Evolutionary conservation across 1,139 yeast genomes (phyloP).

Genomic region (Taiozyma sp.): DNA sequence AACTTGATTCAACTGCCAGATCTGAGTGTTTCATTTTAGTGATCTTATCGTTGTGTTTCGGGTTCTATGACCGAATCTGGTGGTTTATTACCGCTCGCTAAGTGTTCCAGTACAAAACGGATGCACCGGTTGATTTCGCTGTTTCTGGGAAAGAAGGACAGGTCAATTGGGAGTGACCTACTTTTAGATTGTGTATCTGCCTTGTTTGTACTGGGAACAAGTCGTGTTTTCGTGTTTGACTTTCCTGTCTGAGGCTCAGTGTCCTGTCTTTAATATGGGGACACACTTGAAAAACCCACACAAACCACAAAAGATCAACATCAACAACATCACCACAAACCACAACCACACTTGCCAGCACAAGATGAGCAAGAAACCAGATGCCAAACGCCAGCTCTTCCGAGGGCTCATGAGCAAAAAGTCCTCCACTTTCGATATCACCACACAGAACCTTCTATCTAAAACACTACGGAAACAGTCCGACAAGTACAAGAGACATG

Average conservation of each 20-base stretch:
- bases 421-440: conserved; percentile 16
- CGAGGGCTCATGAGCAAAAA: conserved; percentile 27
- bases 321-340: background rate
- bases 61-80: background rate
- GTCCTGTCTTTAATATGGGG: no score
- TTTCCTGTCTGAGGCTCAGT: no score
- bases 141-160: background rate
- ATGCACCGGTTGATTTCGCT: background rate
- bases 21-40: background rate
- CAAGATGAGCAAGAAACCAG: conserved; percentile 13
- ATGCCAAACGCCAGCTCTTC: conserved; percentile 31
- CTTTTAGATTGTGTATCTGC: no score
- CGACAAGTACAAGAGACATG: conserved; percentile 16
- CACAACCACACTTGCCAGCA: background rate
- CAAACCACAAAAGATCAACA: no score
- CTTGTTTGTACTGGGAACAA: no score
- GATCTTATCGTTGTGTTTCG: background rate
- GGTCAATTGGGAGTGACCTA: background rate
- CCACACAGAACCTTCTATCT: conserved; percentile 20
- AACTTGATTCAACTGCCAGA: background rate
- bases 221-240: no score
- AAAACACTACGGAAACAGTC: conserved; percentile 22
- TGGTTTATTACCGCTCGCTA: background rate
- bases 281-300: no score
- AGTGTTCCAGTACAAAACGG: no score